Evolutionary conservation across 2,329 filamentous ascomycete genomes (phyloP), one percentile per base, ranked within the genome.

Genomic region (Pseudogymnoascus verrucosus): DNA sequence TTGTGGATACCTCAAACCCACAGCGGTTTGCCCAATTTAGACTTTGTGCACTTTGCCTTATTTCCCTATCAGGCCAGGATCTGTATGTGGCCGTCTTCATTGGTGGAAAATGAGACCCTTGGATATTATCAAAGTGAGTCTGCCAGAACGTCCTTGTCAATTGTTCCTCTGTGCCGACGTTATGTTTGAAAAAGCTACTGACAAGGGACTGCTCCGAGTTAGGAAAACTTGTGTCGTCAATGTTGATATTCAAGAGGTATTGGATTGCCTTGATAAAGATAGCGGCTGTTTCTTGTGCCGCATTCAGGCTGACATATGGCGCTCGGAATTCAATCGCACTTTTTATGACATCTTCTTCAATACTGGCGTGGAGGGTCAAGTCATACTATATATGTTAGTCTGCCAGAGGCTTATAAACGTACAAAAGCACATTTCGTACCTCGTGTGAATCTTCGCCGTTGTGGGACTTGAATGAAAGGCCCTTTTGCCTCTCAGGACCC

Each of bases 321-420:
- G 28, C 51, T 39, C 37, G 36, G 36, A 28, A 63, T 62, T 36
- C 39, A 10, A 63, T 8, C n/a, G 28, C 19, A 14, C 28, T 23
- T 26, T 61, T 37, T 39, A 62, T 37, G 8, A n/a, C 11, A 36
- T 57, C 26, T 12, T 57, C 14, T 34, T 57, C 51, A 19, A 57
- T 57, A 12, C 51, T 57, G 36, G 62, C 40, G 34, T 63, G 44
- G 16, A 63, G 26, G 5, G 61, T 26, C 14, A 64, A 21, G 34
- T 63, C 42, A 36, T 63, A 64, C 61, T 63, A 31, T 31, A 51
- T 51, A 36, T 26, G 16, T 63, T 34, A 57, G 51, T n/a, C n/a
- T 19, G 28, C n/a, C 34, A 57, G 51, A 57, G 34, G n/a, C 16
- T 10, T 12, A 51, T 28, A 51, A n/a, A 10, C 5, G 8, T 54